Evolutionary conservation across 1,284 basidiomycete genomes (phyloP), one percentile per base, ranked within the genome.

Genomic region (Sparassis latifolia): DNA sequence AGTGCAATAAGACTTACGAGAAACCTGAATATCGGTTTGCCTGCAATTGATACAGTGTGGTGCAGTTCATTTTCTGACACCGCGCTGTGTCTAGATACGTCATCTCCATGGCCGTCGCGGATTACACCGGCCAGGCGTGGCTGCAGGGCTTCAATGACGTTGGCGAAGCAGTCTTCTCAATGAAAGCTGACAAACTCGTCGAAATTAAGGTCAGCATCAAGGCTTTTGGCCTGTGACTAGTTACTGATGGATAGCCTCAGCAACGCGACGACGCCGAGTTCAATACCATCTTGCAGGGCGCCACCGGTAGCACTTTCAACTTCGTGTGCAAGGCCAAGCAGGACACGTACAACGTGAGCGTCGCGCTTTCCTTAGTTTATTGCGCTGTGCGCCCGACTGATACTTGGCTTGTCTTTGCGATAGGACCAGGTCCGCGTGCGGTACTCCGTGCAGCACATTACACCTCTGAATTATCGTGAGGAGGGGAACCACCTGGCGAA

Each of bases 121-220:
- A 99, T 68, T 80, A 87, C 69, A 89, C 92, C 10, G 86, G 85
- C 27, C 89, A 94, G 65, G 79, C 86, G 30, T 99, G 96, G 96
- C 72, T 99, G 42, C 90, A 90, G 52, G 93, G 92, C 1, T 99
- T 99, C 76, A 97, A 99, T 66, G 97, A 99, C 10, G 82, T 89
- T 32, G 96, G 94, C 2, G 68, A 84, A 52, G 72, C 75, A 27
- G 69, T 97, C 10, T 84, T 99, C 56, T 89, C 83, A 33, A 84
- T 84, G 72, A 71, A 80, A 20, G 97, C 93, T 10, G 84, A 93
- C 62, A 86, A 96, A 42, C 69, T 98, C 33, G 71, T 88, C 53
- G 75, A 76, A 35, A 73, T 93, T 53, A 89, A 79, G 74, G 90
- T 85, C 50, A 45, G 70, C 67, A 27, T 4, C 35, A 12, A 37